Base-by-base conservation (phyloP, 768 basidiomycete species). In the Boletus sp. region DNA sequence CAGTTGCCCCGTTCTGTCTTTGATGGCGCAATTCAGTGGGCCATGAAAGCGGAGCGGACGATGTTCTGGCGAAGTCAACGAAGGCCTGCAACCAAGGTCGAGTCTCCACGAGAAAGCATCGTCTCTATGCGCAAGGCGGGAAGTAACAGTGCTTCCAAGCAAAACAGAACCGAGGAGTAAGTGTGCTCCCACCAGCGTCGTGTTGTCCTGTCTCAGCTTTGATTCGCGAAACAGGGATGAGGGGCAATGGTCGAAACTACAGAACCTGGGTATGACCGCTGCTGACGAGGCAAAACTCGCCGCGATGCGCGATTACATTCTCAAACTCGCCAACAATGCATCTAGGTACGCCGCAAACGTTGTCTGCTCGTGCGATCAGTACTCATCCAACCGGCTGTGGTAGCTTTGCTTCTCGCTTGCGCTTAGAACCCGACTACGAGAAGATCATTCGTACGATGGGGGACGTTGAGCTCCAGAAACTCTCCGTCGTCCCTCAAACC, bases 401-500 rank as follows among this genome's bases (percentile, higher is more conserved):
- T 62, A 92, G 90, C 58, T 90, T 89, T 61, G 75, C 84, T 4
- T 83, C 84, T 21, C 83, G 90, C 19, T 59, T 84, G 32, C 83
- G 74, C 51, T 70, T 77, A 23, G 88, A 91, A 55, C 79, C 76
- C 35, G 87, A 88, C 59, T 70, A 80, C 0, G 85, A 84, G 19
- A 80, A 79, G 61, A 80, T 77, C 54, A 75, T 91, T 23, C 87
- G 83, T 65, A 76, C 82, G 5, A 80, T 77, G 9, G 82, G 81
- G 19, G 82, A 87, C 46, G 77, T 93, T 33, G 88, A 92, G 54
- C 79, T 99, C 38, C 88, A 88, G 62, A 93, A 91, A 63, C 83
- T 98, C 4, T 87, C 88, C 1, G 87, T 95, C 5, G 89, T 94
- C 0, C 93, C 93, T 13, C 92, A 91, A 55, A 97, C 93, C 0